Evolutionary conservation across 208 protist genomes (phyloP).

Genomic region (Acanthamoeba royreba): DNA sequence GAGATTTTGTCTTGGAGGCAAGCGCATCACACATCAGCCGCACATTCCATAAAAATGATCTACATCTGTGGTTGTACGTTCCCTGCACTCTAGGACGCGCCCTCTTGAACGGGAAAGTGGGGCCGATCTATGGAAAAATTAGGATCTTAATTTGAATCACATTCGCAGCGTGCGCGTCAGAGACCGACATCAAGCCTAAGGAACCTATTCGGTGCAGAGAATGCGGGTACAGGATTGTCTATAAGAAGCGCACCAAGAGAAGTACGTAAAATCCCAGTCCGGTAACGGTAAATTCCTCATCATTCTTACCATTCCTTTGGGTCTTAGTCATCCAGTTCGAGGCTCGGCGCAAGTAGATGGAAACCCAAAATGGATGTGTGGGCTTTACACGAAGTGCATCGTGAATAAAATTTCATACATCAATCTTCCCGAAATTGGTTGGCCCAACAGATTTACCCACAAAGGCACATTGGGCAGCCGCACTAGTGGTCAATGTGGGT

Average conservation of each 20-base stretch:
- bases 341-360: background rate
- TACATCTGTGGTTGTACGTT: background rate
- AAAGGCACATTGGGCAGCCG: background rate
- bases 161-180: slow-evolving; percentile 56
- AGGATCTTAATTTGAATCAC: too few relatives aligned
- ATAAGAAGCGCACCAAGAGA: slow-evolving; percentile 68
- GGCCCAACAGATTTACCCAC: too few relatives aligned
- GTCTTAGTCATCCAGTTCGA: background rate
- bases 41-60: too few relatives aligned
- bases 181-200: slow-evolving; percentile 61
- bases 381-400: too few relatives aligned
- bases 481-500: background rate
- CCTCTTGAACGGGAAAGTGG: too few relatives aligned
- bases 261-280: background rate
- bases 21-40: background rate
- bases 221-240: slow-evolving; percentile 65
- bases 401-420: too few relatives aligned
- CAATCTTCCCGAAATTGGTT: too few relatives aligned
- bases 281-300: background rate
- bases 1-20: background rate
- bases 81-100: background rate
- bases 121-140: too few relatives aligned
- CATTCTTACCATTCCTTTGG: too few relatives aligned
- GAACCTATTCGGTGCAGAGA: slow-evolving; percentile 63
- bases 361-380: too few relatives aligned